These are phyloP conservation scores for Candida sp. DNA, from an alignment of 1,139 yeast genomes.

Conservation along the genomic window DNA sequence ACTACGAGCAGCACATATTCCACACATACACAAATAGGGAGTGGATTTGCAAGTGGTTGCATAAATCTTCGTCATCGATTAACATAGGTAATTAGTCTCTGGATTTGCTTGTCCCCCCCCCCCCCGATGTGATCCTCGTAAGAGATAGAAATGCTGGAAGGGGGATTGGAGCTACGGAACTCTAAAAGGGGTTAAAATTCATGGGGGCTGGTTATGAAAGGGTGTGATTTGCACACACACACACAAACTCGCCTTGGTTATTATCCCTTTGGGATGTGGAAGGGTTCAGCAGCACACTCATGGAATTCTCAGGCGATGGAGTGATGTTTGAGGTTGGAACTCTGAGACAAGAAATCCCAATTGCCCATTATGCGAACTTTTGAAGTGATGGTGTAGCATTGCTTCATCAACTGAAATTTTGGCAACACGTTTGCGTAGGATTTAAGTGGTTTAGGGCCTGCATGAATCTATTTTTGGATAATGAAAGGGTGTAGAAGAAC, in stretches of 20 bases:
- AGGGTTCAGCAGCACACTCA: too few relatives aligned
- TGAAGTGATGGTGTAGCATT: not conserved
- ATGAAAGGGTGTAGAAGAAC: not conserved
- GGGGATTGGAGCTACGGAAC: not conserved
- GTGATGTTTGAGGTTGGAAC: too few relatives aligned
- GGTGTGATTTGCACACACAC: not conserved
- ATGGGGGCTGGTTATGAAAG: not conserved
- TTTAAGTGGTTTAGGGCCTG: not conserved
- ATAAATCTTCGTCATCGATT: not conserved
- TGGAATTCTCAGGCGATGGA: too few relatives aligned
- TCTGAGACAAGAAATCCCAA: too few relatives aligned
- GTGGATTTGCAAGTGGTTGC: too few relatives aligned
- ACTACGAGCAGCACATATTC: too few relatives aligned
- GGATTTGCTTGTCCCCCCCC: too few relatives aligned
- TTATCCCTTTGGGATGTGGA: too few relatives aligned
- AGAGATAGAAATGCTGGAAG: not conserved
- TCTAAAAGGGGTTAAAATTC: not conserved
- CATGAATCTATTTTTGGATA: not conserved
- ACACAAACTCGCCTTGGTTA: not conserved
- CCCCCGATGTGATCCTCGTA: not conserved
- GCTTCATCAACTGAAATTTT: constrained; percentile 1
- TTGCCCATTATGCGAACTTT: not conserved
- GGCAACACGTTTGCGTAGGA: not conserved
- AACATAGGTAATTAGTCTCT: too few relatives aligned
- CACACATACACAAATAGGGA: too few relatives aligned